Evolutionary conservation across 495 filamentous ascomycete genomes (phyloP), one percentile per base, ranked within the genome.

Genomic region (Aspergillus nidulans): DNA sequence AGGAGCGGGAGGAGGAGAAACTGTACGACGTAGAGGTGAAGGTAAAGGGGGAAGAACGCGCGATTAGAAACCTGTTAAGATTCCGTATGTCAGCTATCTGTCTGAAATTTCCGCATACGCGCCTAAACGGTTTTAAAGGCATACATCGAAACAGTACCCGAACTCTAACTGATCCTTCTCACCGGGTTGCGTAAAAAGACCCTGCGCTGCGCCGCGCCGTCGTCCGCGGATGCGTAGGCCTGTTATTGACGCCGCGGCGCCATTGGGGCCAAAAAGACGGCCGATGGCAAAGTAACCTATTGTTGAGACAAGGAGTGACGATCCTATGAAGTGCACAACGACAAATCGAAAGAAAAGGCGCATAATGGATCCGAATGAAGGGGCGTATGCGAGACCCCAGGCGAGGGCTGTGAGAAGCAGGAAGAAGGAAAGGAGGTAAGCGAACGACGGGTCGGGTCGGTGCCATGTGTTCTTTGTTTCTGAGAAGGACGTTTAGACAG

Each of bases 381-480:
- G 74, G 13, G 79, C 81, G 64, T 88, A 89, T 8, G 86, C 86
- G 26, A 88, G 72, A 15, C 85, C 85, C 86, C 86, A 90, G 38
- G 85, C 86, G 23, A 89, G 69, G 43, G 85, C 83, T 49, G 86
- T 88, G 62, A 90, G 78, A 55, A 87, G 77, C 12, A 87, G 77
- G 76, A 90, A 89, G 71, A 86, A 82, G 44, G 85, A 84, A 47
- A 89, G 81, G 49, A 90, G 85, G 65, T 89, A 88, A 54, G 87
- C 85, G 70, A 90, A 89, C 28, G 86, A 88, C 15, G 86, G 86
- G 61, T 90, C 86, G 46, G 86, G 82, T 47, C 85, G 82, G 63
- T 88, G 86, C 82, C 84, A 89, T 63, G 86, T 86, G 65, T 88
- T 88, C 70, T 88, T 87, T 3, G 85, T 88, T 80, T 88, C 85